Percentiles rank a stretch among this genome's conserved stretches.
phyloP scores from a whole-genome alignment of 352 stramenopile genomes.

The Globisporangium perplexum region DNA sequence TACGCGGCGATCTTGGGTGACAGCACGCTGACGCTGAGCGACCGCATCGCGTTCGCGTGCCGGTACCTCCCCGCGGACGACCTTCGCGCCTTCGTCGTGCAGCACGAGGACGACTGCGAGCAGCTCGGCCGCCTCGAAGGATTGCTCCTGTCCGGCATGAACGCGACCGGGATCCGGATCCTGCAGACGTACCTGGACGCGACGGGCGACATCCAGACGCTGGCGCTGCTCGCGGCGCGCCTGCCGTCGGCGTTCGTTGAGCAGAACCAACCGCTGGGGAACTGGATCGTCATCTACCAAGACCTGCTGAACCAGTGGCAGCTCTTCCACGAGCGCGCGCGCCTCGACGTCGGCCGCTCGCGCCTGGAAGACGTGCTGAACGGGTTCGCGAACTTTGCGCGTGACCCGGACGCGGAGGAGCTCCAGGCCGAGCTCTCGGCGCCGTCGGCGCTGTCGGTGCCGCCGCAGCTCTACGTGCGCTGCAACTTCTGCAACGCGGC shows the following conservation, averaged over 20 bases:
- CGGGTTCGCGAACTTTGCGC: constrained; percentile 50
- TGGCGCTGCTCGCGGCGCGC: constrained; percentile 80
- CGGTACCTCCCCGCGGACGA: constrained; percentile 83
- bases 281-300: constrained; percentile 92
- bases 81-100: constrained; percentile 77
- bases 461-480: constrained; percentile 90
- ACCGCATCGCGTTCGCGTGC: constrained; percentile 90
- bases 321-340: constrained; percentile 90
- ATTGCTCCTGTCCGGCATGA: constrained; percentile 86
- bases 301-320: constrained; percentile 92
- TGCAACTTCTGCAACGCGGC: constrained; percentile 94
- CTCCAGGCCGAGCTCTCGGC: constrained; percentile 36
- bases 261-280: constrained; percentile 53
- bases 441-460: constrained; percentile 45
- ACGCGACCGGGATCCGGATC: constrained; percentile 76
- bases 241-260: constrained; percentile 46
- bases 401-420: constrained; percentile 39
- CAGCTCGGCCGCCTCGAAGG: constrained; percentile 86
- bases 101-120: constrained; percentile 77
- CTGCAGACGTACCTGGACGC: constrained; percentile 90
- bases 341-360: constrained; percentile 90
- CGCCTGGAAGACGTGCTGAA: constrained; percentile 88
- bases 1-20: constrained; percentile 86
- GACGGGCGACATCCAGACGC: constrained; percentile 89
- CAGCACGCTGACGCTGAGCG: constrained; percentile 77